Conservation (phyloP, 1,139 yeast species). For the Pneumocystis murina region DNA sequence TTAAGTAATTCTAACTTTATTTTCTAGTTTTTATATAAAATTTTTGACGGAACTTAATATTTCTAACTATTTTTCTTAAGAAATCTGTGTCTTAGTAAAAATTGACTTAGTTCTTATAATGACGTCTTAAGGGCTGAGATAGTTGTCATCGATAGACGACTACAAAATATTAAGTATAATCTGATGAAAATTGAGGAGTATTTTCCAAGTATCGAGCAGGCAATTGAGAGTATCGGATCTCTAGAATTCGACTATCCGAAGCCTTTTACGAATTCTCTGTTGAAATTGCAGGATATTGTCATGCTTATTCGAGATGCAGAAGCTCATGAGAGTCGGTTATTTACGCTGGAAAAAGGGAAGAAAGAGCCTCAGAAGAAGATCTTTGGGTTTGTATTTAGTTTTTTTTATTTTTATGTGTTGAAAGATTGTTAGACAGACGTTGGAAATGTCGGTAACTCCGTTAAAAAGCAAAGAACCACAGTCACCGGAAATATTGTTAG, state of each 20-base stretch:
- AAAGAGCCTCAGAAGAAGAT: slow-evolving; percentile 2
- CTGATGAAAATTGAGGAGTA: background rate
- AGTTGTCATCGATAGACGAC: background rate
- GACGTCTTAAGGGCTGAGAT: background rate
- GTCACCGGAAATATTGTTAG: slow-evolving; percentile 16
- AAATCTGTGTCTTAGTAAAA: background rate
- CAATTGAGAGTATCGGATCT: slow-evolving; percentile 12
- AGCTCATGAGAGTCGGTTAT: slow-evolving; percentile 37
- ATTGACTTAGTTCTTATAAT: background rate
- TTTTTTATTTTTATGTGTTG: slow-evolving; percentile 1
- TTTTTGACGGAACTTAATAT: background rate
- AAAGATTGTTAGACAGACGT: slow-evolving; percentile 14
- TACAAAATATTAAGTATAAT: background rate
- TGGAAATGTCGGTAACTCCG: slow-evolving; percentile 11
- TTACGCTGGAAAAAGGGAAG: slow-evolving; percentile 24
- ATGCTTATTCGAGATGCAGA: slow-evolving; percentile 48
- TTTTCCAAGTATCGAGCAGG: slow-evolving; percentile 9
- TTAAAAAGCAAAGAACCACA: slow-evolving; percentile 14
- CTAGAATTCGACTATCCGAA: slow-evolving; percentile 31
- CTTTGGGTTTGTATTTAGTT: slow-evolving; percentile 7
- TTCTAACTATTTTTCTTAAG: background rate
- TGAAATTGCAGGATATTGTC: slow-evolving; percentile 41
- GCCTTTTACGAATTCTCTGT: slow-evolving; percentile 49
- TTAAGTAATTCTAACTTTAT: slow-evolving; percentile 2
- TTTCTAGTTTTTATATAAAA: slow-evolving; percentile 5